Evolutionary conservation across 495 filamentous ascomycete species (phyloP), one percentile per base, ranked within the genome.

Genomic region (Penicillium turbatum): DNA sequence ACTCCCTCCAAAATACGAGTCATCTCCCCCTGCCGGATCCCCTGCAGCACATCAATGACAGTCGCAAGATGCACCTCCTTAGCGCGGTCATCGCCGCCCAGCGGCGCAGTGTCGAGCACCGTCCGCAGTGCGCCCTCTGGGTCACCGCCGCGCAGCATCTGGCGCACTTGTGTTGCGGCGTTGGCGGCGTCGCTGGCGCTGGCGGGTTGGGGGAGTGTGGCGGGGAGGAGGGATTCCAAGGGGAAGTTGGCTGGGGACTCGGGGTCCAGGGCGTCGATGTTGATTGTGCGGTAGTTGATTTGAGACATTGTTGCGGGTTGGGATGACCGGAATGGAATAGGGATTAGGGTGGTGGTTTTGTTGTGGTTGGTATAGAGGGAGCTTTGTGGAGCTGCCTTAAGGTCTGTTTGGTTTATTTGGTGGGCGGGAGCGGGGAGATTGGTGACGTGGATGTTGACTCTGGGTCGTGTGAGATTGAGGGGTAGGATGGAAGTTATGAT

Each of bases 1-100:
- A 95, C 87, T 12, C 85, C 78, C 66, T 83, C 81, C 46, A 96
- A 72, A 64, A 96, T 82, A 2, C 87, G 85, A 29, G 85, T 86
- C 89, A 96, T 95, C 61, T 96, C 91, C 42, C 85, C 84, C 67
- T 90, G 88, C 56, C 90, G 88, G 67, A 95, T 95, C 9, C 86
- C 88, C 70, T 95, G 90, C 54, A 96, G 75, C 35, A 95, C 89
- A 70, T 96, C 91, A 31, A 86, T 83, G 8, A 96, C 86, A 9
- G 87, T 88, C 36, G 86, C 82, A 51, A 92, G 74, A 64, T 93
- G 89, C 12, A 88, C 70, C 56, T 95, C 89, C 87, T 93, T 95
- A 26, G 88, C 89, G 56, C 73, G 70, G 51, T 86, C 85, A 63
- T 85, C 82, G 19, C 84, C 86, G 19, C 83, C 86, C 60, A 86